A percentile compares a stretch with the other conserved stretches of the same genome.
phyloP scores from a whole-genome alignment of 139 green algal genomes.

The Bryopsis sp. region DNA sequence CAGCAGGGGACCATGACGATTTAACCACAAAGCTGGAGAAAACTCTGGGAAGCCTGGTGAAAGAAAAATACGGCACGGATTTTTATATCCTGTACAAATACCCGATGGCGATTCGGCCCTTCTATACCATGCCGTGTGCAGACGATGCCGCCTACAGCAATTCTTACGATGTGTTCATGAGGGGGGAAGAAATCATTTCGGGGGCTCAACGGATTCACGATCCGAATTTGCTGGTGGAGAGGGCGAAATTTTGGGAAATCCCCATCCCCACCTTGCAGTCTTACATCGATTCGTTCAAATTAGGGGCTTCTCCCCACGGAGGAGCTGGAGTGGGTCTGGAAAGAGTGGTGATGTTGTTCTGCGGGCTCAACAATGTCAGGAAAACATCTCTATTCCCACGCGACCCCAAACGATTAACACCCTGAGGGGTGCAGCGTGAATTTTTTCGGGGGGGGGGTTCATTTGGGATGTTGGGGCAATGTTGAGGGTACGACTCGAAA shows the following conservation, averaged over 20 bases:
- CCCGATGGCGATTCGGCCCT: slow-evolving; percentile 61
- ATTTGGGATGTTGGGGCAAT: no score
- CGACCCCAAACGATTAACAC: slow-evolving; percentile 87
- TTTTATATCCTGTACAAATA: slow-evolving; percentile 94
- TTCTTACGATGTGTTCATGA: slow-evolving; percentile 98
- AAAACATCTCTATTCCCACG: slow-evolving; percentile 96
- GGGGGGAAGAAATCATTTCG: slow-evolving; percentile 98
- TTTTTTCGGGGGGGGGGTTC: no score
- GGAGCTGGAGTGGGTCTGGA: slow-evolving; percentile 91
- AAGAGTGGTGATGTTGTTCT: slow-evolving; percentile 98
- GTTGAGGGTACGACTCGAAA: no score
- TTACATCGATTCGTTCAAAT: slow-evolving; percentile 95
- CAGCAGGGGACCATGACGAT: slow-evolving; percentile 77
- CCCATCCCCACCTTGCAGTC: slow-evolving; percentile 69
- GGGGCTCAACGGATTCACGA: slow-evolving; percentile 93
- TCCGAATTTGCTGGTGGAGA: slow-evolving; percentile 72
- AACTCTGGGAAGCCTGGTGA: slow-evolving; percentile 79
- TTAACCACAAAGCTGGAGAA: slow-evolving; percentile 89
- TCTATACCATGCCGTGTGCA: slow-evolving; percentile 97
- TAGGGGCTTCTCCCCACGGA: slow-evolving; percentile 84
- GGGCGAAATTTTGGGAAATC: slow-evolving; percentile 56
- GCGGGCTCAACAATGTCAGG: slow-evolving; percentile 92
- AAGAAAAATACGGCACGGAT: slow-evolving; percentile 91
- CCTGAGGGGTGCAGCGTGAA: no score
- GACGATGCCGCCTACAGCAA: slow-evolving; percentile 82